phyloP scores from a whole-genome alignment of 495 filamentous ascomycete species.

The Amniculicola lignicola region DNA sequence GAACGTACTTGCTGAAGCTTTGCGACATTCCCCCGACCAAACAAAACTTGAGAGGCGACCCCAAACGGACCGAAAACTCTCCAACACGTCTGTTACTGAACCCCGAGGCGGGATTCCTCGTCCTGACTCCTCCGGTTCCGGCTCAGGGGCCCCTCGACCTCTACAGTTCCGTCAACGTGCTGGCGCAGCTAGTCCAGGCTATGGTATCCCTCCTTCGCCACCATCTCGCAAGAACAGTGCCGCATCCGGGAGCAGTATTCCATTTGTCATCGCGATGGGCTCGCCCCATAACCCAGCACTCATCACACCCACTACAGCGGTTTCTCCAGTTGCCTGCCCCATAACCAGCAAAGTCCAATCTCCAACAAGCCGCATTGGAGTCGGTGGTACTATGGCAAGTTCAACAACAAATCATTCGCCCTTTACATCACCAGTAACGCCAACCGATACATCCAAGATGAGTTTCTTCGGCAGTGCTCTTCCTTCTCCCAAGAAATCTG shows the following conservation, averaged over 20 bases:
- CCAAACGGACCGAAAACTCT: neutral
- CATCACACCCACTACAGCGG: constrained; percentile 5
- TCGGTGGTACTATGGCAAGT: constrained; percentile 27
- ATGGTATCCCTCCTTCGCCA: constrained; percentile 4
- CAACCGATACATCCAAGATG: constrained; percentile 6
- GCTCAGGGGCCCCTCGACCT: constrained; percentile 12
- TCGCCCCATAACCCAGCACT: constrained; percentile 34
- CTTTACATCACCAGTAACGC: constrained; percentile 6
- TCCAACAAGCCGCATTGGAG: constrained; percentile 10
- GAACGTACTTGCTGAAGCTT: constrained; percentile 32
- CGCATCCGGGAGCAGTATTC: constrained; percentile 18
- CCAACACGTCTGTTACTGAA: neutral
- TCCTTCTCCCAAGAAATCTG: constrained; percentile 2
- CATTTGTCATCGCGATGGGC: constrained; percentile 32
- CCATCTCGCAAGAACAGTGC: constrained; percentile 6
- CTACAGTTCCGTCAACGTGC: constrained; percentile 3
- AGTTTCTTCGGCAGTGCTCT: constrained; percentile 4
- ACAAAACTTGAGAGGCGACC: neutral
- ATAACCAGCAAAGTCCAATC: constrained; percentile 20
- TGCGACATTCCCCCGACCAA: constrained; percentile 25
- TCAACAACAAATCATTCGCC: no score
- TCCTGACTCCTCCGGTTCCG: neutral
- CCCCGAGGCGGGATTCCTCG: neutral
- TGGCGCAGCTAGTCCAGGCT: constrained; percentile 10
- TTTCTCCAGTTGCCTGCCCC: constrained; percentile 15